phyloP scores from a whole-genome alignment of 2,329 filamentous ascomycete species.

The Fusarium humuli region DNA sequence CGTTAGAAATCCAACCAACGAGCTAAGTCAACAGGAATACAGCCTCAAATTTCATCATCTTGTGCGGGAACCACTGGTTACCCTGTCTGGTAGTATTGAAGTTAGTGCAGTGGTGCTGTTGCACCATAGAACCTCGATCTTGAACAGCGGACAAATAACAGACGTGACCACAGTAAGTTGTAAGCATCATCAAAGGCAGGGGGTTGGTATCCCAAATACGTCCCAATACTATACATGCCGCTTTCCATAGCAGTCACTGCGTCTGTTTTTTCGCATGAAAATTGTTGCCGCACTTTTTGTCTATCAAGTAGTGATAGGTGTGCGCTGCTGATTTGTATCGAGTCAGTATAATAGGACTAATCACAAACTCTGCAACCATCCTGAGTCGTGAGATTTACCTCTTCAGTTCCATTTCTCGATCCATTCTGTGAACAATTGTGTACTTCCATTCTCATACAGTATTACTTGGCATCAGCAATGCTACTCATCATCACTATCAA shows the following conservation, averaged over 20 bases:
- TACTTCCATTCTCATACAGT: not conserved
- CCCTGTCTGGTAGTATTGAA: not conserved
- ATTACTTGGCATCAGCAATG: not conserved
- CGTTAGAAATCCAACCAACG: not conserved
- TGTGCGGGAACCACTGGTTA: not conserved
- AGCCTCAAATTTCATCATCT: not conserved
- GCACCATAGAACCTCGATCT: not conserved
- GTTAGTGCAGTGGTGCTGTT: not conserved
- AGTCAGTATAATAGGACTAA: conserved; percentile 11
- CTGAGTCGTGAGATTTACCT: conserved; percentile 14
- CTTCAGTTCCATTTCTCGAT: not conserved
- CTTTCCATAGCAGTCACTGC: not conserved
- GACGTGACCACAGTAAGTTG: not conserved
- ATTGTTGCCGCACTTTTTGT: not conserved
- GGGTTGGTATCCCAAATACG: not conserved
- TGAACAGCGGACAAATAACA: not conserved
- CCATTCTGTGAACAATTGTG: not conserved
- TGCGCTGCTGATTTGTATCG: not conserved
- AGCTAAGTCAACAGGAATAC: not conserved
- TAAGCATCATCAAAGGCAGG: not conserved
- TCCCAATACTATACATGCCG: not conserved
- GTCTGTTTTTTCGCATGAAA: not conserved
- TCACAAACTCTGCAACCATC: not conserved
- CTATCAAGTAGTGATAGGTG: not conserved
- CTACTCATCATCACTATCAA: not conserved